phyloP scores from a whole-genome alignment of 2,329 filamentous ascomycete species.

The Botrytis elliptica region DNA sequence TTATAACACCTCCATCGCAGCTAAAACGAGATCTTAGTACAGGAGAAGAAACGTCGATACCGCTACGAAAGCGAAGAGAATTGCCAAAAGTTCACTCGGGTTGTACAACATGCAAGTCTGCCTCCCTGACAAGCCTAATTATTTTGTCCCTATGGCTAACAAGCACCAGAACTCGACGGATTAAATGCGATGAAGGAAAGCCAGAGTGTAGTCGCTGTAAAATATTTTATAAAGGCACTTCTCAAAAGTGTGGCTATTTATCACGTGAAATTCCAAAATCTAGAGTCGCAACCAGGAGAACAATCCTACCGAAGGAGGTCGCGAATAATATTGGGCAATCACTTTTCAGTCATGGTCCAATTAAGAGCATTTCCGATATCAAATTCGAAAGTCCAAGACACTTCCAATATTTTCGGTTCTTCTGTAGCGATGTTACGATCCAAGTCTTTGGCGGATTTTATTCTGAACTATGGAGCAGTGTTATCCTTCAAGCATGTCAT shows the following conservation, averaged over 20 bases:
- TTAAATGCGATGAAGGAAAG: constrained; percentile 19
- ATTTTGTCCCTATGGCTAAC: background rate
- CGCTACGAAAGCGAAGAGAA: constrained; percentile 9
- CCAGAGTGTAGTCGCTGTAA: constrained; percentile 15
- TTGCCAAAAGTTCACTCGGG: constrained; percentile 16
- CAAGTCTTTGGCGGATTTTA: constrained; percentile 9
- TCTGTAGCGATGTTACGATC: constrained; percentile 16
- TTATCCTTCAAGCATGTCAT: constrained; percentile 15
- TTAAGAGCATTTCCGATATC: background rate
- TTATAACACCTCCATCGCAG: background rate
- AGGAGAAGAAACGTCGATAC: background rate
- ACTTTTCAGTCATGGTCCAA: no score
- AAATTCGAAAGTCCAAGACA: constrained; percentile 12
- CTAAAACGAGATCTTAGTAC: background rate
- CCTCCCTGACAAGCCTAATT: background rate
- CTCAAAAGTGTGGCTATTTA: constrained; percentile 16
- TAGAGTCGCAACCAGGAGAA: background rate
- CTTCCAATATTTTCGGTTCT: constrained; percentile 14
- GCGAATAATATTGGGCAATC: background rate
- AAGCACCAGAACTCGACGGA: constrained; percentile 7
- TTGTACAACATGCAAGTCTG: constrained; percentile 19
- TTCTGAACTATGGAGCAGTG: constrained; percentile 6
- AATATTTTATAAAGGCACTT: constrained; percentile 14
- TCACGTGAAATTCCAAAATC: constrained; percentile 4
- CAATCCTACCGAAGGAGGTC: background rate